Conservation (phyloP, 83 land plant genomes). For the Picea abies region DNA sequence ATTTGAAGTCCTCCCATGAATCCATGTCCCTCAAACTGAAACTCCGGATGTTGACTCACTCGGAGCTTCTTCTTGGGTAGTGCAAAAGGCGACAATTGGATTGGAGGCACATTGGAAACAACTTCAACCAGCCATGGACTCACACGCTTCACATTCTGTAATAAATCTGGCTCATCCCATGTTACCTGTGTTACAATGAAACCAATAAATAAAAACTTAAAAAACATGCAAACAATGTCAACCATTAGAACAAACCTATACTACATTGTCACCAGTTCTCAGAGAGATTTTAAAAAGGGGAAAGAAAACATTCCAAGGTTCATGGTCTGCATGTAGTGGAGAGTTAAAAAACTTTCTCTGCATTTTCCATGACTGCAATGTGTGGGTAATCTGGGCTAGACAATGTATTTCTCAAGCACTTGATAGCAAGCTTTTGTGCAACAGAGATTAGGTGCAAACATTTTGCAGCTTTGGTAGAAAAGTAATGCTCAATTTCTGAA, state of each 20-base stretch:
- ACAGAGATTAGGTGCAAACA: not conserved
- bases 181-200: constrained; percentile 64
- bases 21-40: constrained; percentile 39
- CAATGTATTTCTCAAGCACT: not conserved
- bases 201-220: constrained; percentile 2
- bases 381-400: not conserved
- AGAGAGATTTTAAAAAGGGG: not conserved
- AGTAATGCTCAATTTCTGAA: not conserved
- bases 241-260: not conserved
- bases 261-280: not conserved
- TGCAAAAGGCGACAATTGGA: constrained; percentile 83
- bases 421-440: not conserved
- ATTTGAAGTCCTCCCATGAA: constrained; percentile 36
- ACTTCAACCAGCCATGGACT: constrained; percentile 98
- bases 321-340: not conserved
- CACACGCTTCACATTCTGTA: constrained; percentile 89
- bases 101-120: constrained; percentile 78
- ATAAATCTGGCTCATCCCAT: constrained; percentile 98
- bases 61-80: constrained; percentile 84
- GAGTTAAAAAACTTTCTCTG: not conserved
- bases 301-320: not conserved
- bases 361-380: not conserved
- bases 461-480: not conserved
- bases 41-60: constrained; percentile 63
- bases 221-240: not conserved